Base-by-base conservation (phyloP, 2,329 filamentous ascomycete genomes). In the Exophiala calicioides region DNA sequence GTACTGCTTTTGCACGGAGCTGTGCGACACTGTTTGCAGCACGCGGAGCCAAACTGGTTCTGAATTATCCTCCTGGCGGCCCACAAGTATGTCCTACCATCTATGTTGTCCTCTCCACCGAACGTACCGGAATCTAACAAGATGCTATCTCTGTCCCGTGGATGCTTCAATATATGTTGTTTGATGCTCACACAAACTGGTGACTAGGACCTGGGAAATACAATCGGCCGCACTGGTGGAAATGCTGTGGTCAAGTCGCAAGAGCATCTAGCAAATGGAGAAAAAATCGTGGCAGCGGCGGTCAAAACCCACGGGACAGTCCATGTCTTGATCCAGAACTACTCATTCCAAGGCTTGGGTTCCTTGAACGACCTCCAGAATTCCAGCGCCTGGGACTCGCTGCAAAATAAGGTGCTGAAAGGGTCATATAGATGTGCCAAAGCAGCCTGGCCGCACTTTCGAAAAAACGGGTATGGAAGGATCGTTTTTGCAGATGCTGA, bases 401-500 rank as follows among this genome's bases (percentile, higher is more conserved):
- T 35, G 31, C 23, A 16, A 27, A 30, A 9, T n/a, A n/a, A n/a
- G n/a, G n/a, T n/a, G n/a, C n/a, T n/a, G n/a, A 86, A 83, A 65
- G 93, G 93, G 60, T 85, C 90, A 63, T 98, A 95, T 80, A 97
- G 95, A 81, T 95, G 88, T 69, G 80, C 93, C 52, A 85, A 84
- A 69, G 93, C 93, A 55, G 93, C 93, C 40, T 98, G 93, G 91
- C 90, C 91, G 50, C 79, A 97, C 72, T 97, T 98, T 80, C 82
- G 91, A 65, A 97, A 97, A 76, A 93, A 98, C 74, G 97, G 96
- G 81, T 98, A 88, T 68, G 93, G 93, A 55, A 83, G 93, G 62
- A 78, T 98, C 59, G 95, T 98, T 74, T 97, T 94, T 78, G 97
- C 93, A n/a, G n/a, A n/a, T n/a, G n/a, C n/a, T n/a, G n/a, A n/a